Evolutionary conservation across 352 stramenopile genomes (phyloP).

Genomic region (Pythium periplocum): DNA sequence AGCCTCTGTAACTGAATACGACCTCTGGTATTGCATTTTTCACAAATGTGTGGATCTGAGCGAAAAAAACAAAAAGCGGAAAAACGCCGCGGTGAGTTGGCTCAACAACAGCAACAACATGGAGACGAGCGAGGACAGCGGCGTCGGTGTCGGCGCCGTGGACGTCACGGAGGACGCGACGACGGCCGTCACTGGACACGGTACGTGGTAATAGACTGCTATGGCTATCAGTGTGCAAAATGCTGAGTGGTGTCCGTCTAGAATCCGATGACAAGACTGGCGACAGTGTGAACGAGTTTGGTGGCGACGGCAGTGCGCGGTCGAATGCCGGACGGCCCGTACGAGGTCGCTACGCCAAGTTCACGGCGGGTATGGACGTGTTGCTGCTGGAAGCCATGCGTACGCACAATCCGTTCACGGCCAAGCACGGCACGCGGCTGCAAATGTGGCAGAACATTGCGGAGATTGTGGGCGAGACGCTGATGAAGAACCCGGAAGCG

Average conservation of each 20-base stretch:
- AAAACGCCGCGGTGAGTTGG: constrained; percentile 11
- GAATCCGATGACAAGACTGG: neutral
- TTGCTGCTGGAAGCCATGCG: constrained; percentile 68
- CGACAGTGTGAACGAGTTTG: neutral
- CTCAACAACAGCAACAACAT: neutral
- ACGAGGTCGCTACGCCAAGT: constrained; percentile 75
- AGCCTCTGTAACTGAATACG: no score
- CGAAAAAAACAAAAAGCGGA: constrained; percentile 1
- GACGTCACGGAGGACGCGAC: constrained; percentile 5
- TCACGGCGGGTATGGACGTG: constrained; percentile 74
- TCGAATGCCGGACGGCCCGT: constrained; percentile 8
- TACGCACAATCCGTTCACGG: constrained; percentile 69
- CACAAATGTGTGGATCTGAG: constrained; percentile 9
- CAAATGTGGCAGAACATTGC: constrained; percentile 79
- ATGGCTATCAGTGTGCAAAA: neutral
- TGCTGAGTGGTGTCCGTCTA: neutral
- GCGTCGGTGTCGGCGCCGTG: neutral
- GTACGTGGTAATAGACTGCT: neutral
- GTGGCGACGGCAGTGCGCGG: constrained; percentile 13
- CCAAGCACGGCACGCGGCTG: constrained; percentile 77
- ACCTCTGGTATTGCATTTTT: constrained; percentile 20
- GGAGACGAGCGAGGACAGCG: neutral
- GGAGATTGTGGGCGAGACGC: constrained; percentile 44
- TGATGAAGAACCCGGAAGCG: constrained; percentile 63
- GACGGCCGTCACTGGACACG: constrained; percentile 1